Evolutionary conservation across 2,329 filamentous ascomycete genomes (phyloP).

Genomic region (Paecilomyces variotii): DNA sequence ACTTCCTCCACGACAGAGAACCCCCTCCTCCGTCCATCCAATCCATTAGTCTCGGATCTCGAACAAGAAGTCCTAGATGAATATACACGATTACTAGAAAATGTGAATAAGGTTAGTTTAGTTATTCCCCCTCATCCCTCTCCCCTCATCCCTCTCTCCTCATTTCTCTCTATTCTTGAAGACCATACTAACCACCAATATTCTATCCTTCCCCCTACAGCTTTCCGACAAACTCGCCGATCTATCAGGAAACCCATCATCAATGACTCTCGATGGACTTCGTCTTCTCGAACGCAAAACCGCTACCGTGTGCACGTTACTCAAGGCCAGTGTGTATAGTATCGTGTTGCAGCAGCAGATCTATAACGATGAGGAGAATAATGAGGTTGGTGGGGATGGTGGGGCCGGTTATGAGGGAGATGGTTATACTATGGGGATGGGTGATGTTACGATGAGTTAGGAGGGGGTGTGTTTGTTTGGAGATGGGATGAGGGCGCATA

Average conservation of each 20-base stretch:
- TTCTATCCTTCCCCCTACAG: conserved; percentile 10
- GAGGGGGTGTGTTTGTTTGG: not conserved
- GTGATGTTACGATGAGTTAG: not conserved
- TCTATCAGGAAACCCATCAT: conserved; percentile 58
- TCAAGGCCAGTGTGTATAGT: conserved; percentile 97
- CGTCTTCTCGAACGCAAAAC: conserved; percentile 89
- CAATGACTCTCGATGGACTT: conserved; percentile 69
- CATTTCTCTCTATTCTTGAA: too few species aligned
- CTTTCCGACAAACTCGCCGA: conserved; percentile 42
- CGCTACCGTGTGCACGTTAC: conserved; percentile 83
- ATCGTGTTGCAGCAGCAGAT: conserved; percentile 98
- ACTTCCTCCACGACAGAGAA: conserved; percentile 18
- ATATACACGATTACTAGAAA: conserved; percentile 77
- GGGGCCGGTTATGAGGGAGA: conserved; percentile 1
- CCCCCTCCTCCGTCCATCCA: conserved; percentile 30
- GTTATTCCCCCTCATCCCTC: not conserved
- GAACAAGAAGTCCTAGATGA: conserved; percentile 95
- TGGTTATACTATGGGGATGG: not conserved
- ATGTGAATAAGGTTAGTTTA: conserved; percentile 70
- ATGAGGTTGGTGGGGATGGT: conserved; percentile 9
- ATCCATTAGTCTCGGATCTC: conserved; percentile 55
- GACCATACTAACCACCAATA: too few species aligned
- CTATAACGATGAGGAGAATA: conserved; percentile 48
- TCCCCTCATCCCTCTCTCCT: too few species aligned
- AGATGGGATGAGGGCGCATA: not conserved